Evolutionary conservation across 106 monocot species (phyloP).

Genomic region (Agapanthus africanus): DNA sequence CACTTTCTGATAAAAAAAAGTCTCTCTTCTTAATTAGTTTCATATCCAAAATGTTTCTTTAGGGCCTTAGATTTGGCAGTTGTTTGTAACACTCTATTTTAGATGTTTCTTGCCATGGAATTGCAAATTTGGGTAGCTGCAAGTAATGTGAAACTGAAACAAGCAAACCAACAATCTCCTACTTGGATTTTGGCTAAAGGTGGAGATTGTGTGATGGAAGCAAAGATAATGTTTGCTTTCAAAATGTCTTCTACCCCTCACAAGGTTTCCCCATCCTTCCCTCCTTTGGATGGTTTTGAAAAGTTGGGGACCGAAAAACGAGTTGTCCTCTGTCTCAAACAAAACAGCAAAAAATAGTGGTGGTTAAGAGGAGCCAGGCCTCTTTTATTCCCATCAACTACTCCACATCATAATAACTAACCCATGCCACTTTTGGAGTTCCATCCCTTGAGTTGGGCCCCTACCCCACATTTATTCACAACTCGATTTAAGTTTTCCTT

Average conservation of each 20-base stretch:
- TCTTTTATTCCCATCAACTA: not conserved
- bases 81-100: no score
- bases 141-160: not conserved
- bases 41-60: no score
- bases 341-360: constrained; percentile 5
- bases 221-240: constrained; percentile 12
- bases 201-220: constrained; percentile 22
- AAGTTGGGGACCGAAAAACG: constrained; percentile 10
- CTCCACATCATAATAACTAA: constrained; percentile 2
- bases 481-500: not conserved
- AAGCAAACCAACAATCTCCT: not conserved
- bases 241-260: not conserved
- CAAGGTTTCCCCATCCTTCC: not conserved
- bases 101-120: no score
- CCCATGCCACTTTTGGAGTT: constrained; percentile 5
- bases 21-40: no score
- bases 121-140: no score
- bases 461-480: no score
- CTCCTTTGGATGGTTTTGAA: constrained; percentile 9
- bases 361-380: no score
- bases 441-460: not conserved
- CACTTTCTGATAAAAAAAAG: no score
- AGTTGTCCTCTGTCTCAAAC: constrained; percentile 9
- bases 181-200: constrained; percentile 9
- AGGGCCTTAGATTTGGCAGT: no score